These are phyloP conservation scores for Russula sp. DNA, from an alignment of 768 basidiomycete species.

Conservation along the genomic window DNA sequence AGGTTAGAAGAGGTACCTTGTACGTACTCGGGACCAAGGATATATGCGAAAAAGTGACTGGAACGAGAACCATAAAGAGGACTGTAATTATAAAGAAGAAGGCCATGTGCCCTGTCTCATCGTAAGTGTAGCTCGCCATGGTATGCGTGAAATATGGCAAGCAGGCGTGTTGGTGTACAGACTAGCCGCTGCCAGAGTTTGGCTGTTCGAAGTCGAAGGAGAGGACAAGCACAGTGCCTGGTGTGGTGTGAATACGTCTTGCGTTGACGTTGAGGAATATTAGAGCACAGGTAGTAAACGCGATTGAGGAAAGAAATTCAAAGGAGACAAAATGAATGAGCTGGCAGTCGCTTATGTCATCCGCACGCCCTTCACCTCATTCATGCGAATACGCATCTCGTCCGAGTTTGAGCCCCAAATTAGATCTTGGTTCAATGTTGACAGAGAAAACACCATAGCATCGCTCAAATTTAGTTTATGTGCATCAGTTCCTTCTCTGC, in stretches of 20 bases:
- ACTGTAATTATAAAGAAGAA: constrained; percentile 89
- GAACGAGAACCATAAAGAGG: constrained; percentile 75
- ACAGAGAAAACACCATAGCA: background rate
- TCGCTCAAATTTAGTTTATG: constrained; percentile 15
- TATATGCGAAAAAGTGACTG: constrained; percentile 48
- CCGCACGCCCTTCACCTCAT: background rate
- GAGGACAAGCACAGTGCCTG: background rate
- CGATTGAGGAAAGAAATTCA: background rate
- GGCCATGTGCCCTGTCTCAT: constrained; percentile 81
- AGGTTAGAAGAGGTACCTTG: background rate
- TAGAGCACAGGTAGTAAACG: background rate
- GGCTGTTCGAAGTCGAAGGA: background rate
- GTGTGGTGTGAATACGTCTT: background rate
- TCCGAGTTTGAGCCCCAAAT: constrained; percentile 10
- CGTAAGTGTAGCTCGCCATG: constrained; percentile 81
- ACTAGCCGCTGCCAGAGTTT: background rate
- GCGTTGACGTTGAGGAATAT: background rate
- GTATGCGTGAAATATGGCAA: constrained; percentile 17
- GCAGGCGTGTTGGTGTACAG: background rate
- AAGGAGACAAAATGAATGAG: background rate
- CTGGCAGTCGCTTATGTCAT: constrained; percentile 19
- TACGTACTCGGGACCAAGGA: constrained; percentile 4
- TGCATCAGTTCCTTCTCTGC: constrained; percentile 8
- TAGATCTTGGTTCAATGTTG: constrained; percentile 20
- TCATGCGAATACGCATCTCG: constrained; percentile 20